Base-by-base conservation (phyloP, 2,329 filamentous ascomycete species). In the Albophoma yamanashiensis region DNA sequence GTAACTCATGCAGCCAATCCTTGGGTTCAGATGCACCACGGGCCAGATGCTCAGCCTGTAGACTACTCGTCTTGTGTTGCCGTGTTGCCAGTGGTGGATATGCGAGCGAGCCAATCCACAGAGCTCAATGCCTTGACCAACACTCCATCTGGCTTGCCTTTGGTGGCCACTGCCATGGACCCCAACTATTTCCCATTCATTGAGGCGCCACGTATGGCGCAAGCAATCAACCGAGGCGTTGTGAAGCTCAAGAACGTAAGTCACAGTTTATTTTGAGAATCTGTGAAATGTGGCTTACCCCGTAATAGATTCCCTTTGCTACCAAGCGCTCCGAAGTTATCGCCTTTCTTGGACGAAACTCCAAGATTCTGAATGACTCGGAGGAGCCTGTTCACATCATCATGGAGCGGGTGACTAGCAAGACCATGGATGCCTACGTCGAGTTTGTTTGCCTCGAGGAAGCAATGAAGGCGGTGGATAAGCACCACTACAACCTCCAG, bases 391-490 rank as follows among this genome's bases (percentile, higher is more conserved):
- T 87, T 9, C 84, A 86, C 61, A 85, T 86, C 63, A 83, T 86
- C 64, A 86, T 86, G 83, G 84, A 86, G 59, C 78, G 82, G n/a
- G 76, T 79, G 27, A 82, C 82, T 3, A 79, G 79, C 67, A 86
- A 86, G 76, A 86, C 84, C 0, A 79, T 83, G 69, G 83, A 86
- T 62, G 81, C 79, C 4, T 87, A 80, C 62, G 78, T 85, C 50
- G 84, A 86, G 69, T 85, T 86, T 61, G 67, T 76, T 27, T 78
- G 71, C 34, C 71, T 80, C 5, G 70, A 78, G 7, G 82, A 84
- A 60, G 84, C 85, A 4, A 72, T 81, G 59, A 76, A 74, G 56
- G 78, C 80, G 2, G 80, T 86, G 0, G 76, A 80, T 36, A 75
- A 76, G 40, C 78, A 81, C 60, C 73, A 78, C 34, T 66, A 69